phyloP scores from a whole-genome alignment of 2,329 filamentous ascomycete genomes.

The Lasiodiplodia citricola region DNA sequence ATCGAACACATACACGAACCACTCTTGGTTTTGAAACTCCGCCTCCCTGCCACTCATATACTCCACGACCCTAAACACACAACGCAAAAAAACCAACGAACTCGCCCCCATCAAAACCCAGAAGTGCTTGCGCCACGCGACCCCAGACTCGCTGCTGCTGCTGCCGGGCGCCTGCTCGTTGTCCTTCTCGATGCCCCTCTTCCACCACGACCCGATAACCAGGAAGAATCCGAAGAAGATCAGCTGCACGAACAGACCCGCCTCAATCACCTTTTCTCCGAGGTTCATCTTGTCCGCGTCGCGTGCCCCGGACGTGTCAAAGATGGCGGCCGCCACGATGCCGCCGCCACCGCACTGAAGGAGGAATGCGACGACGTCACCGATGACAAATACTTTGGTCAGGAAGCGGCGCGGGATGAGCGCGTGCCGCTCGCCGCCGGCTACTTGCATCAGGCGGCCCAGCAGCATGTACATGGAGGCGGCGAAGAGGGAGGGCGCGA shows the following conservation, averaged over 20 bases:
- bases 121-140: constrained; percentile 30
- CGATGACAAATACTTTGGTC: constrained; percentile 50
- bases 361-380: constrained; percentile 49
- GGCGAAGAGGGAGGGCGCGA: constrained; percentile 54
- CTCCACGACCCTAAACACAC: constrained; percentile 39
- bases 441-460: constrained; percentile 45
- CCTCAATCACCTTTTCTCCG: constrained; percentile 54
- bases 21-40: constrained; percentile 39
- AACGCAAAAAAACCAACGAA: constrained; percentile 38
- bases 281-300: neutral
- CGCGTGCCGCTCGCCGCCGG: constrained; percentile 40
- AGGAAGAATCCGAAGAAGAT: constrained; percentile 58
- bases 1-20: constrained; percentile 42
- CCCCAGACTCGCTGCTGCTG: no score
- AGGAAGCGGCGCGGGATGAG: constrained; percentile 43
- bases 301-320: no score
- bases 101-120: constrained; percentile 33
- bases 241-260: constrained; percentile 57
- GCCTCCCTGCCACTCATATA: constrained; percentile 39
- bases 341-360: constrained; percentile 39
- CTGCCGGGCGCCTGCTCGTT: no score
- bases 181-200: neutral
- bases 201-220: constrained; percentile 28
- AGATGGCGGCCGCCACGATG: neutral
- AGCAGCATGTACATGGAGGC: constrained; percentile 53